Evolutionary conservation across 1,139 yeast species (phyloP).

Genomic region (Arxiozyma bovina): DNA sequence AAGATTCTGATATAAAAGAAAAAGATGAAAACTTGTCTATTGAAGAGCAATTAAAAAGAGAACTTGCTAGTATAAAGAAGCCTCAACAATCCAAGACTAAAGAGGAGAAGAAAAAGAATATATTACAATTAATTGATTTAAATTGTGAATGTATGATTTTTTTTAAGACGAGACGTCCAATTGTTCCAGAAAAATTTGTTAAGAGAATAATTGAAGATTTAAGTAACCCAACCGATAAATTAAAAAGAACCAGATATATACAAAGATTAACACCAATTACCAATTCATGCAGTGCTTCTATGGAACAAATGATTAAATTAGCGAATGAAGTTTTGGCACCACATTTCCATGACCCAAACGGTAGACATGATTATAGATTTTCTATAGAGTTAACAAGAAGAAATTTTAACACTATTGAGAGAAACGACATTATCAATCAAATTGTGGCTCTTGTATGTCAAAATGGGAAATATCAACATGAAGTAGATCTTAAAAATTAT

Average conservation of each 20-base stretch:
- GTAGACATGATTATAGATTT: constrained; percentile 46
- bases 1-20: constrained; percentile 29
- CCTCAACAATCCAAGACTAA: constrained; percentile 14
- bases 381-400: constrained; percentile 77
- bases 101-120: constrained; percentile 37
- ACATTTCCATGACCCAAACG: constrained; percentile 54
- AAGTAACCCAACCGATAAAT: constrained; percentile 34
- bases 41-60: constrained; percentile 68
- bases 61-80: constrained; percentile 49
- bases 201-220: constrained; percentile 55
- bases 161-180: constrained; percentile 68
- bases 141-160: constrained; percentile 83
- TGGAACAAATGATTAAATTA: constrained; percentile 55
- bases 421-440: constrained; percentile 59
- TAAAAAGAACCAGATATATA: constrained; percentile 58
- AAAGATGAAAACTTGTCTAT: constrained; percentile 41
- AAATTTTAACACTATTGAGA: constrained; percentile 63
- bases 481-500: constrained; percentile 71
- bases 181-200: constrained; percentile 68
- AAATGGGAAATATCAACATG: constrained; percentile 50
- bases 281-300: constrained; percentile 61
- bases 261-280: constrained; percentile 78
- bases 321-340: constrained; percentile 52
- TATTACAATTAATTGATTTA: constrained; percentile 56
- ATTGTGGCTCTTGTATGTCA: constrained; percentile 68